Evolutionary conservation across 768 basidiomycete genomes (phyloP), one percentile per base, ranked within the genome.

Genomic region (Tulasnella sp.): DNA sequence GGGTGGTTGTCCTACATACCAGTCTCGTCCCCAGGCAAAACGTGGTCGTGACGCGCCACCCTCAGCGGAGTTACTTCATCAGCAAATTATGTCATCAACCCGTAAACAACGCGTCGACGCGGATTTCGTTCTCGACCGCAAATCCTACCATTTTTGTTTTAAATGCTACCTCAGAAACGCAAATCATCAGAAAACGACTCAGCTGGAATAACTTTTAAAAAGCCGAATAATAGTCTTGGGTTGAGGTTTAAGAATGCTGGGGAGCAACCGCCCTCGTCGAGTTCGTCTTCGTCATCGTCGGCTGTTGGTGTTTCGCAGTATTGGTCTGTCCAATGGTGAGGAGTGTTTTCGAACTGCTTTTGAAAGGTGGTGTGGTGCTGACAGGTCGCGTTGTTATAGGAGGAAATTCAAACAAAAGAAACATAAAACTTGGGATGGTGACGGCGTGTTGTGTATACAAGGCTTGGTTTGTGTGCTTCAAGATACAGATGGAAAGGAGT

Each of bases 251-350:
- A 25, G 45, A 48, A 27, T 25, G 34, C 14, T 27, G 43, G 23
- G 5, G 23, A 46, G 43, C 43, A 46, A 46, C 27, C 45, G 37
- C 52, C 52, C 19, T 43, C 41, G 6, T 19, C 41, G 27, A 19
- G 17, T 6, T 19, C 41, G 17, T 21, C 34, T 9, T 23, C 35
- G 23, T 29, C 36, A 27, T 2, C 37, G 3, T 40, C 29, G 6
- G 40, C 55, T 14, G 27, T 27, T 43, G 55, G 19, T 8, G 14
- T 19, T 6, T 43, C 55, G 6, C 71, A 70, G 55, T 79, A 79
- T 61, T 89, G 85, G 85, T 82, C 84, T 76, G 79, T 86, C 34
- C 84, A 86, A 69, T 88, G 86, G 85, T 83, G n/a, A n/a, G n/a
- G n/a, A n/a, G 67, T 39, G 67, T 61, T 41, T 17, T 25, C 37